These are phyloP conservation scores for Pythium folliculosum DNA, from an alignment of 352 stramenopile genomes.

Conservation along the genomic window DNA sequence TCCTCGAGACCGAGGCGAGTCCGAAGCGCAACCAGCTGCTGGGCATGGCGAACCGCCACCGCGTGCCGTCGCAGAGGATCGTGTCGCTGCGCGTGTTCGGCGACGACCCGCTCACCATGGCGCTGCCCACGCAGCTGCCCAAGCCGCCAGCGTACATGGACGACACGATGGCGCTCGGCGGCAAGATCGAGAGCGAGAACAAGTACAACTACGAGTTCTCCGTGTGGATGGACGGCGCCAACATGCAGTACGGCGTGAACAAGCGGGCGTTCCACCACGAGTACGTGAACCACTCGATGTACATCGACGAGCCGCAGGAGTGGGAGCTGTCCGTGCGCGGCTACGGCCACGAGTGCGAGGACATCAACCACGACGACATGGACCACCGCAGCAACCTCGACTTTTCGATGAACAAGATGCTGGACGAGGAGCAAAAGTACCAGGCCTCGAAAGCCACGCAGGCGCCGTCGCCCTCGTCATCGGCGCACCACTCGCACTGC, in stretches of 20 bases:
- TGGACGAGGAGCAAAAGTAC: conserved; percentile 24
- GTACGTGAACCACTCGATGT: conserved; percentile 70
- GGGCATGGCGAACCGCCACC: conserved; percentile 63
- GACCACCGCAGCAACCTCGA: conserved; percentile 30
- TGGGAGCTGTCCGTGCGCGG: conserved; percentile 66
- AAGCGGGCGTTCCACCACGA: conserved; percentile 44
- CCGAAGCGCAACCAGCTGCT: conserved; percentile 59
- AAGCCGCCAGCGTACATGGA: conserved; percentile 67
- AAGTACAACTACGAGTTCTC: conserved; percentile 79
- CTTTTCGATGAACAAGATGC: conserved; percentile 34
- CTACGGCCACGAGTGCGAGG: conserved; percentile 41
- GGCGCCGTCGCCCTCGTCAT: conserved; percentile 9
- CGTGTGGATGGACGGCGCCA: conserved; percentile 54
- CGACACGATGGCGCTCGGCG: conserved; percentile 26
- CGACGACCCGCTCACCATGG: conserved; percentile 34
- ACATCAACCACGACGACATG: conserved; percentile 36
- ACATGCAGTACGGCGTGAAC: conserved; percentile 66
- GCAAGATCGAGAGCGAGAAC: conserved; percentile 35
- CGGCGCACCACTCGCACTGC: conserved; percentile 36
- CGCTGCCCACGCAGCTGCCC: conserved; percentile 40
- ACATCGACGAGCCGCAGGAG: conserved; percentile 63
- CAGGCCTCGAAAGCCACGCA: conserved; percentile 7
- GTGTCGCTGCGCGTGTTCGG: conserved; percentile 51
- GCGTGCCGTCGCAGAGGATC: conserved; percentile 67
- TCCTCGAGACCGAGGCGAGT: conserved; percentile 64